Evolutionary conservation across 495 filamentous ascomycete genomes (phyloP).

Genomic region (Astrocystis sublimbata): DNA sequence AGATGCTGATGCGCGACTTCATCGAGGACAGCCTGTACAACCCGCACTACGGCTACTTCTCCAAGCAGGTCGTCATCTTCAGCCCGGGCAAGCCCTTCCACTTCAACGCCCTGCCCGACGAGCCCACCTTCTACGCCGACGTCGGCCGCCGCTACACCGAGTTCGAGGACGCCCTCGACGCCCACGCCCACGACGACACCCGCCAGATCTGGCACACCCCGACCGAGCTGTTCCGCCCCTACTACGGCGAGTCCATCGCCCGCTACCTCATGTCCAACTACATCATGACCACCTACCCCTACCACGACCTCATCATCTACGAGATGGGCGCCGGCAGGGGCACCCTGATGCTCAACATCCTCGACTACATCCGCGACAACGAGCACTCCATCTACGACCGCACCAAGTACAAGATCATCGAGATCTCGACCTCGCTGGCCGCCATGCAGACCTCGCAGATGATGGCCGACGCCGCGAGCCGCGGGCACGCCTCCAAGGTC

Average conservation of each 20-base stretch:
- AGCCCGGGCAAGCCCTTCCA: slow-evolving; percentile 89
- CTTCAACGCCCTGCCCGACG: slow-evolving; percentile 78
- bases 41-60: slow-evolving; percentile 96
- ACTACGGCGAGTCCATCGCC: slow-evolving; percentile 95
- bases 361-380: slow-evolving; percentile 90
- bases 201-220: slow-evolving; percentile 98
- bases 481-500: slow-evolving; percentile 80
- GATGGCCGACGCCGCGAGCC: slow-evolving; percentile 57
- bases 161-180: slow-evolving; percentile 88
- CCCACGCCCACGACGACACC: slow-evolving; percentile 64
- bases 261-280: slow-evolving; percentile 95
- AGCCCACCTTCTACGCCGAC: slow-evolving; percentile 73
- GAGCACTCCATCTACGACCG: slow-evolving; percentile 92
- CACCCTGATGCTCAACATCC: slow-evolving; percentile 95
- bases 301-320: slow-evolving; percentile 97
- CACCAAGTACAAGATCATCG: slow-evolving; percentile 92
- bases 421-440: slow-evolving; percentile 83
- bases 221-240: slow-evolving; percentile 93
- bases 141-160: slow-evolving; percentile 78
- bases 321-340: slow-evolving; percentile 98
- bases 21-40: slow-evolving; percentile 99
- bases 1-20: slow-evolving; percentile 97
- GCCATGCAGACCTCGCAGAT: slow-evolving; percentile 73
- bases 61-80: slow-evolving; percentile 96
- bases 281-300: slow-evolving; percentile 88